Base-by-base conservation (phyloP, 1,139 yeast genomes). In the Yamadazyma siamensis region DNA sequence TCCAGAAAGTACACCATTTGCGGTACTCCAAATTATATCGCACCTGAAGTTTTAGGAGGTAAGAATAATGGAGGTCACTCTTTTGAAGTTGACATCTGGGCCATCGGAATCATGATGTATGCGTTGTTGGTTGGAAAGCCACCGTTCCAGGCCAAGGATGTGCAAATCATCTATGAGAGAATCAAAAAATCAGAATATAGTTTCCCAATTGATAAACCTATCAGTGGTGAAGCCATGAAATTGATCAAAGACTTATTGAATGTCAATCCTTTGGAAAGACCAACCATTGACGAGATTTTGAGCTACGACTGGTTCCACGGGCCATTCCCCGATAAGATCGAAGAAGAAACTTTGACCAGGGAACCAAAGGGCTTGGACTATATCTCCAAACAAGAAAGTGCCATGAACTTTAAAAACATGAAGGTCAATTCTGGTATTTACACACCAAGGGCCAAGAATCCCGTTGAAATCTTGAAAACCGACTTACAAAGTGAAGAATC, bases 21-120 rank as follows among this genome's bases (percentile, higher is more conserved):
- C 59, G 98, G 98, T 34, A 91, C 98, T 11, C 98, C 98, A 38
- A 91, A 91, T 60, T 91, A 91, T 56, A 91, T 91, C 54, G 96
- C 97, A 0, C 98, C 98, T 7, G 98, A 91, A 61, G 95, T 91
- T 11, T 68, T 91, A 42, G 85, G 88, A 28, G 95, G 96, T 16
- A 86, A 87, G 50, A 76, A 72, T 33, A 77, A 82, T 18, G 97
- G 96, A 4, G 48, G 48, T 10, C 97, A 91, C 58, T 80, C 94
- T 35, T 88, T 80, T 52, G 96, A 88, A 56, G 96, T 88, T 24
- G 98, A 91, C 56, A 77, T 87, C 44, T 91, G 98, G 98, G 94
- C 97, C 6, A 79, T 88, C 46, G 98, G 98, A 39, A 86, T 91
- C 38, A 91, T 91, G 87, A 71, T 91, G 67, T 91, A 83, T 52